A percentile compares a stretch with the other conserved stretches of the same genome.
These are phyloP conservation scores for Raffaelea ambrosiae DNA, from an alignment of 2,329 filamentous ascomycete species.

Conservation along the genomic window DNA sequence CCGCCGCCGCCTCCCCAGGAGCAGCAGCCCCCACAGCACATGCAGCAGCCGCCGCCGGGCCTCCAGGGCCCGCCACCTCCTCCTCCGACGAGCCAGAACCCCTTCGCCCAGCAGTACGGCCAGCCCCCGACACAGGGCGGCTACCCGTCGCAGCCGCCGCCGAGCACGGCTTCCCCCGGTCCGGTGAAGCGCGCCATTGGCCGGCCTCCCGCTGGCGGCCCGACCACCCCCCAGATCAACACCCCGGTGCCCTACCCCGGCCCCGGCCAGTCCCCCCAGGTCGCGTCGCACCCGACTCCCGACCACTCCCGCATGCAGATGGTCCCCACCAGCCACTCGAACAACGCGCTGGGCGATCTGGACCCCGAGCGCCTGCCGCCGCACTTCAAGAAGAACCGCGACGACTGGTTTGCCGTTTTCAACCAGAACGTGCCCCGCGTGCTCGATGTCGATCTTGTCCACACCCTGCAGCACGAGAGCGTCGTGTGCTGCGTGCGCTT, in stretches of 20 bases:
- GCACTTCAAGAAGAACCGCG: slow-evolving; percentile 78
- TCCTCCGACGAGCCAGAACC: slow-evolving; percentile 58
- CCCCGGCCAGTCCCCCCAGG: slow-evolving; percentile 73
- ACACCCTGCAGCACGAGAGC: slow-evolving; percentile 87
- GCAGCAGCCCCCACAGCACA: slow-evolving; percentile 47
- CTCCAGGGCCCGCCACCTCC: slow-evolving; percentile 46
- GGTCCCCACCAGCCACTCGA: slow-evolving; percentile 40
- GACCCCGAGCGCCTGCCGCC: slow-evolving; percentile 78
- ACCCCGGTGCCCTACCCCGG: slow-evolving; percentile 81
- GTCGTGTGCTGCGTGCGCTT: slow-evolving; percentile 98
- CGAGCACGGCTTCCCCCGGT: slow-evolving; percentile 78
- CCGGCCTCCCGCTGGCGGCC: slow-evolving; percentile 56
- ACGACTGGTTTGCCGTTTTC: slow-evolving; percentile 96
- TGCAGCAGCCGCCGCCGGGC: slow-evolving; percentile 68
- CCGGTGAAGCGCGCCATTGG: slow-evolving; percentile 68
- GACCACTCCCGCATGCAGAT: slow-evolving; percentile 50
- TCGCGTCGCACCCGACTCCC: slow-evolving; percentile 70
- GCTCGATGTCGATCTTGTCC: slow-evolving; percentile 87
- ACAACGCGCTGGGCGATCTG: slow-evolving; percentile 70
- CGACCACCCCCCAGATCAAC: slow-evolving; percentile 87
- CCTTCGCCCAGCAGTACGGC: slow-evolving; percentile 60
- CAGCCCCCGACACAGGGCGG: slow-evolving; percentile 49
- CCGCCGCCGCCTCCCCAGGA: slow-evolving; percentile 60
- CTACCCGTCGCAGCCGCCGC: slow-evolving; percentile 75
- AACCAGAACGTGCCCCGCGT: slow-evolving; percentile 85